Percentiles rank a stretch among this genome's conserved stretches.
These are phyloP conservation scores for Aspergillus costaricaensis DNA, from an alignment of 2,329 filamentous ascomycete species.

Conservation along the genomic window DNA sequence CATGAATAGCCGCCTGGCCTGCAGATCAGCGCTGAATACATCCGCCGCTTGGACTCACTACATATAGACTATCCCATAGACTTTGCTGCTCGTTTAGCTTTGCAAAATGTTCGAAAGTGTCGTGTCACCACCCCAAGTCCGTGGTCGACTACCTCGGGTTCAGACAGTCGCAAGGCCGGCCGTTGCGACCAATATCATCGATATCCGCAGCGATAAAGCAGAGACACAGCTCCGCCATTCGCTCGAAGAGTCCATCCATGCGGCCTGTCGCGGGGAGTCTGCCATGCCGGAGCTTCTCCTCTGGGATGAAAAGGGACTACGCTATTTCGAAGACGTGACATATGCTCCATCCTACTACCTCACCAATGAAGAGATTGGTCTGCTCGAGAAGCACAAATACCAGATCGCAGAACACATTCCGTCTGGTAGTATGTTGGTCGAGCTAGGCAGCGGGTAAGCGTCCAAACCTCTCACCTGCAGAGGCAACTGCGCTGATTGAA, in stretches of 20 bases:
- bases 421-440: slow-evolving; percentile 12
- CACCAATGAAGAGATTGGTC: slow-evolving; percentile 9
- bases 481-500: not conserved
- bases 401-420: slow-evolving; percentile 9
- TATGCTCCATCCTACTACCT: slow-evolving; percentile 17
- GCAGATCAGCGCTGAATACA: too few relatives aligned
- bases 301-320: slow-evolving; percentile 28
- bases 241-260: slow-evolving; percentile 7
- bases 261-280: slow-evolving; percentile 8
- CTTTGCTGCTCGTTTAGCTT: too few relatives aligned
- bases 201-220: slow-evolving; percentile 12
- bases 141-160: too few relatives aligned
- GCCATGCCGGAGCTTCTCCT: slow-evolving; percentile 28
- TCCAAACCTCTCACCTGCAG: too few relatives aligned
- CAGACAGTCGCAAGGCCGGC: not conserved
- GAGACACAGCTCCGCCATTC: slow-evolving; percentile 10
- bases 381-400: slow-evolving; percentile 8
- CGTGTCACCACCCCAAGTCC: too few relatives aligned
- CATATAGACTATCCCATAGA: too few relatives aligned
- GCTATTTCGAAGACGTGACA: slow-evolving; percentile 31
- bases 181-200: slow-evolving; percentile 9
- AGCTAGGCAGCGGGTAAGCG: slow-evolving; percentile 18
- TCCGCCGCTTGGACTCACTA: too few relatives aligned
- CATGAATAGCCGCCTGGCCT: too few relatives aligned
- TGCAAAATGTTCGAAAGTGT: too few relatives aligned